Percentiles rank a stretch among this genome's conserved stretches.
Conservation (phyloP, 192 early-diverging fungal species). For the Backusella circina region DNA sequence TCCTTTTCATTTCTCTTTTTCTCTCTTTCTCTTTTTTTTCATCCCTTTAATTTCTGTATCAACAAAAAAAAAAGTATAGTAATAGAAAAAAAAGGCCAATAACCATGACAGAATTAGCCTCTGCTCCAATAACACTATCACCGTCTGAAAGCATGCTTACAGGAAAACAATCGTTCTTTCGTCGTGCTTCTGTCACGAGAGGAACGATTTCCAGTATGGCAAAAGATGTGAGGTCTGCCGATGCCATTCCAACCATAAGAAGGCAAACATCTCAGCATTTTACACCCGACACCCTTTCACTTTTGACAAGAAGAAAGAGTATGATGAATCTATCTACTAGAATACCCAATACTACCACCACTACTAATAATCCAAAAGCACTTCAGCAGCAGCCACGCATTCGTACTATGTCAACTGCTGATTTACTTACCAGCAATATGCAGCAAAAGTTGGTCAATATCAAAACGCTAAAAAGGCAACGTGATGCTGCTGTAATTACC, state of each 20-base stretch:
- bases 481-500: neutral
- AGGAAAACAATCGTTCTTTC: neutral
- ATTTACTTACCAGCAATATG: neutral
- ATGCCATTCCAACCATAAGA: neutral
- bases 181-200: neutral
- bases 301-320: constrained; percentile 5
- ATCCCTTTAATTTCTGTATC: neutral
- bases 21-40: neutral
- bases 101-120: neutral
- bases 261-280: neutral
- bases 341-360: neutral
- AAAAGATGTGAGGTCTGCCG: neutral
- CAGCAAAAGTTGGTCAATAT: neutral
- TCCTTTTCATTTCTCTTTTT: neutral
- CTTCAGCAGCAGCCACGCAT: neutral
- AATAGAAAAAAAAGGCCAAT: neutral
- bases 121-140: neutral
- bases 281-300: no score
- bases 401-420: constrained; percentile 6
- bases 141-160: neutral
- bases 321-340: constrained; percentile 1
- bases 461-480: neutral
- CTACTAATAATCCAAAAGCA: neutral
- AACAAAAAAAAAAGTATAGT: neutral
- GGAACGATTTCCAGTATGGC: constrained; percentile 2